Percentiles rank a stretch among this genome's conserved stretches.
Conservation (phyloP, 306 rosid genomes). For the Heteromeles arbutifolia region DNA sequence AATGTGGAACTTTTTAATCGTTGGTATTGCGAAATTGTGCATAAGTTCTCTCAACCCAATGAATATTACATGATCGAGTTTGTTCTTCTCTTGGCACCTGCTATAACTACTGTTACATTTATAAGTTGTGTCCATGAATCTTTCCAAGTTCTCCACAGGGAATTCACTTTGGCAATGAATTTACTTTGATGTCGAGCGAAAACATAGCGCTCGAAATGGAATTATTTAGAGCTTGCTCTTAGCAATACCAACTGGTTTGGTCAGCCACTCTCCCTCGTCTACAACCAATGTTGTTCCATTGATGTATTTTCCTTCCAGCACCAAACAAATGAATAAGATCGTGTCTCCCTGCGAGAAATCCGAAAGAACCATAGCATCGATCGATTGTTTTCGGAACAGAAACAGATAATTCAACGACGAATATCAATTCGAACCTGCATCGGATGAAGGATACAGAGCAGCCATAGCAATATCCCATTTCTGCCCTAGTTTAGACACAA, state of each 20-base stretch:
- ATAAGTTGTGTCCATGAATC: background rate
- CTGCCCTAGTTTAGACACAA: background rate
- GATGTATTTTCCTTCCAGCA: constrained; percentile 14
- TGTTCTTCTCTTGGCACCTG: background rate
- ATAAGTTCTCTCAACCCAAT: background rate
- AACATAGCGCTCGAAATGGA: background rate
- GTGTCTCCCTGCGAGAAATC: background rate
- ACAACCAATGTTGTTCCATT: constrained; percentile 16
- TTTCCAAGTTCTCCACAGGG: background rate
- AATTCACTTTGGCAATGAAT: background rate
- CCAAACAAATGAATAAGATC: background rate
- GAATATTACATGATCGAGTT: background rate
- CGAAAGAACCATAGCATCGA: background rate
- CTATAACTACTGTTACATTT: background rate
- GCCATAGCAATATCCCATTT: constrained; percentile 22
- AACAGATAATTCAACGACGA: background rate
- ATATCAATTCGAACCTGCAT: constrained; percentile 1
- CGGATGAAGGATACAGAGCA: constrained; percentile 14
- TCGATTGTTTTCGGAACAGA: background rate
- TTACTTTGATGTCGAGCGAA: background rate
- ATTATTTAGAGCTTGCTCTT: constrained; percentile 9
- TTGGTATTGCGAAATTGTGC: background rate
- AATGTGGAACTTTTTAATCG: background rate
- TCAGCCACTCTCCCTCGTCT: constrained; percentile 8
- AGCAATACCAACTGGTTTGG: constrained; percentile 7